phyloP scores from a whole-genome alignment of 441 rosid species.

The Adansonia rubrostipa region DNA sequence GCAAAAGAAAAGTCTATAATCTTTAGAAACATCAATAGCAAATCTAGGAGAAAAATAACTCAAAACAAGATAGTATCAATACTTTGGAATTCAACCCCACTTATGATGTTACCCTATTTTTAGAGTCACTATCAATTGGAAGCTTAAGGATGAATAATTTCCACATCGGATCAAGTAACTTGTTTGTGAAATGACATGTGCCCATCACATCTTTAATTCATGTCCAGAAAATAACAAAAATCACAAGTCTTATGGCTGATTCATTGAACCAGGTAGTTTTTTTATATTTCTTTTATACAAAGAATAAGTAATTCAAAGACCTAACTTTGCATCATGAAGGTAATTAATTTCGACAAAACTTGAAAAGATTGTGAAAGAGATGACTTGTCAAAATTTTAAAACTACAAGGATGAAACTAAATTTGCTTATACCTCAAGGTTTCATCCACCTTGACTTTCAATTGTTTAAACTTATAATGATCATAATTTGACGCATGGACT shows the following conservation, averaged over 20 bases:
- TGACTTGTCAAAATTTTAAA: background rate
- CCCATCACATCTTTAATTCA: background rate
- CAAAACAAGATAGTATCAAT: background rate
- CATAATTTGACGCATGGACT: background rate
- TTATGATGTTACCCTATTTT: background rate
- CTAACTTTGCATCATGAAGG: background rate
- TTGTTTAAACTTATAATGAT: background rate
- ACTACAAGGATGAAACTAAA: background rate
- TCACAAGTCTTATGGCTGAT: background rate
- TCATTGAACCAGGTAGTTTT: background rate
- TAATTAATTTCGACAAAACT: background rate
- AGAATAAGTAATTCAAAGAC: background rate
- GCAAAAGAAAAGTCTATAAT: background rate
- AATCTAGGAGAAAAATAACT: background rate
- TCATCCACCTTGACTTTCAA: background rate
- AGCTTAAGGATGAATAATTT: background rate
- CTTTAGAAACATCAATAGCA: background rate
- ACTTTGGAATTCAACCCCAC: background rate
- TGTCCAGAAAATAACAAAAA: background rate
- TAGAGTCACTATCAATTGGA: background rate
- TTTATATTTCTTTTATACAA: background rate
- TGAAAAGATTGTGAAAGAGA: background rate
- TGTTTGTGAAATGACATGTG: background rate
- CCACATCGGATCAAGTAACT: background rate
- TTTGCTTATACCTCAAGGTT: background rate